phyloP scores from a whole-genome alignment of 345 rosid genomes.

The Moricandia arvensis region DNA sequence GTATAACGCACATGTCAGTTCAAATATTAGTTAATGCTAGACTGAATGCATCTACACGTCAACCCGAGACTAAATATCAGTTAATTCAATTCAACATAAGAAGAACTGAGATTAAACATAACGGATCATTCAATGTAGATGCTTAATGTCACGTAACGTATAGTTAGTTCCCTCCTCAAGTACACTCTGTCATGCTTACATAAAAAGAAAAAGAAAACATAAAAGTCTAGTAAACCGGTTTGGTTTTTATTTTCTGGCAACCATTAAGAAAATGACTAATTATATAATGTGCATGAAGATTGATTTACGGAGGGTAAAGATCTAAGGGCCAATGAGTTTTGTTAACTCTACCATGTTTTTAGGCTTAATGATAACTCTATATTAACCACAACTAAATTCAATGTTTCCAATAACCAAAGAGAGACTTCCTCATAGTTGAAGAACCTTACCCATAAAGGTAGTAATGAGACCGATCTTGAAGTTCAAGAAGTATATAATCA shows the following conservation, averaged over 20 bases:
- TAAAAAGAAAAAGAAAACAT: background rate
- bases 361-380: background rate
- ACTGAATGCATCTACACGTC: background rate
- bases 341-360: background rate
- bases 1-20: constrained; percentile 6
- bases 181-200: background rate
- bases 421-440: background rate
- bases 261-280: background rate
- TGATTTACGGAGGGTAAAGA: constrained; percentile 4
- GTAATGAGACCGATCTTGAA: constrained; percentile 33
- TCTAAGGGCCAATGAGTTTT: background rate
- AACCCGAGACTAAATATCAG: constrained; percentile 1
- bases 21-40: background rate
- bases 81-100: background rate
- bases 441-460: background rate
- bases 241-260: background rate
- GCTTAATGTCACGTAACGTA: constrained; percentile 15
- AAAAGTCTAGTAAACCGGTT: background rate
- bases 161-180: background rate
- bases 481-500: constrained; percentile 38
- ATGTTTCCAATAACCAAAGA: background rate
- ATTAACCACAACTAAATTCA: background rate
- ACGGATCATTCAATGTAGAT: constrained; percentile 13
- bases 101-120: constrained; percentile 7
- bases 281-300: constrained; percentile 7